Conservation (phyloP, 1,284 basidiomycete genomes). For the Pseudomicrostroma phylloplanum region DNA sequence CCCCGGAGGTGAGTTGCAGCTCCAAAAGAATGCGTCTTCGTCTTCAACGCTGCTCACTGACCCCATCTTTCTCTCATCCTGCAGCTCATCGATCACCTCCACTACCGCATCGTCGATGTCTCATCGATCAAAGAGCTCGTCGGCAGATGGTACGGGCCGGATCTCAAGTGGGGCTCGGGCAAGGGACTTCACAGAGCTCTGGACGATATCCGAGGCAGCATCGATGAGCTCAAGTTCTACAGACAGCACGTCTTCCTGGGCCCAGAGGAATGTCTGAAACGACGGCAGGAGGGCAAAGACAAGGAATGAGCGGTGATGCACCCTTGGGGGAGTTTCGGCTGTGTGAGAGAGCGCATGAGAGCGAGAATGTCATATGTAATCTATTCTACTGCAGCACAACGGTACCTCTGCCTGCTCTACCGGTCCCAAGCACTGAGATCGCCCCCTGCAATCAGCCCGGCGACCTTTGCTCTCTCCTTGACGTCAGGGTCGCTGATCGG, state of each 20-base stretch:
- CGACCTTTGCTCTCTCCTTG: background rate
- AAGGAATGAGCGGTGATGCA: background rate
- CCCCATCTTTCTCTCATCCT: slow-evolving; percentile 11
- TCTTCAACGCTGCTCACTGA: background rate
- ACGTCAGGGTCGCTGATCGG: background rate
- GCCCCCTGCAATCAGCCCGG: slow-evolving; percentile 1
- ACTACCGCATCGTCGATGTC: slow-evolving; percentile 57
- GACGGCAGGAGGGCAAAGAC: background rate
- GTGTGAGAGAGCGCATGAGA: background rate
- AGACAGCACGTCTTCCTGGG: slow-evolving; percentile 49
- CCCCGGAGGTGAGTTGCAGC: slow-evolving; percentile 59
- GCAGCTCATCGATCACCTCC: slow-evolving; percentile 50
- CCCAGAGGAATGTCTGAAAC: background rate
- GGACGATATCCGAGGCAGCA: slow-evolving; percentile 69
- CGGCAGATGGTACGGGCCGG: slow-evolving; percentile 65
- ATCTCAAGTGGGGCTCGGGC: slow-evolving; percentile 35
- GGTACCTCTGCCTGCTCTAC: background rate
- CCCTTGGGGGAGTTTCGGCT: too few species aligned
- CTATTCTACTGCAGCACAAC: background rate
- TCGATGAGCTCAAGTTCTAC: slow-evolving; percentile 56
- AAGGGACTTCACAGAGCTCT: slow-evolving; percentile 56
- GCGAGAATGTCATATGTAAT: background rate
- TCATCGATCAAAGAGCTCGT: slow-evolving; percentile 71
- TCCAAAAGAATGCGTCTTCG: background rate
- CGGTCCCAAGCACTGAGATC: slow-evolving; percentile 1